phyloP scores from a whole-genome alignment of 345 rosid species.

The Brassica napus region DNA sequence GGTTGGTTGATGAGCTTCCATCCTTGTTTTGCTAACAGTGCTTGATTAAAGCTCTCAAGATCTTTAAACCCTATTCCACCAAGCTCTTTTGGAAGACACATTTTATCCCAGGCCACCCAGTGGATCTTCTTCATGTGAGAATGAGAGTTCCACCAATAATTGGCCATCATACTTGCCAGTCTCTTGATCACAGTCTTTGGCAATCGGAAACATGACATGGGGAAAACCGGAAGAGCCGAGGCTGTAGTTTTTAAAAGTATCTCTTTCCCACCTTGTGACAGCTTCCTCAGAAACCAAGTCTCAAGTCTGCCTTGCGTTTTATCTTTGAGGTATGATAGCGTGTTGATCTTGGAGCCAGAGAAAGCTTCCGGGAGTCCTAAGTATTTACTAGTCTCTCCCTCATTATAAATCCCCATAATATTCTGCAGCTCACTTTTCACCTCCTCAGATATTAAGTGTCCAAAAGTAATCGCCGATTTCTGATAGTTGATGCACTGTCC shows the following conservation, averaged over 20 bases:
- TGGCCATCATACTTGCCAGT: background rate
- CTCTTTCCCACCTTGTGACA: background rate
- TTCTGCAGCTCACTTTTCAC: background rate
- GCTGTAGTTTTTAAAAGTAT: background rate
- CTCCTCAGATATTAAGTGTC: background rate
- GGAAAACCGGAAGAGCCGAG: background rate
- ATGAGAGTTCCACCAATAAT: background rate
- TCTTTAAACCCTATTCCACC: background rate
- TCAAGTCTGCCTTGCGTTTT: background rate
- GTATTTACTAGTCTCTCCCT: background rate
- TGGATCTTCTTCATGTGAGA: background rate
- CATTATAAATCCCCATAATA: background rate
- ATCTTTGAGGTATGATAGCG: background rate
- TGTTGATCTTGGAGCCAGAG: background rate
- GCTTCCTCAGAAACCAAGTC: background rate
- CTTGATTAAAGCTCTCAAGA: background rate
- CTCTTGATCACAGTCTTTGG: background rate
- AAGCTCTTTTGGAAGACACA: background rate
- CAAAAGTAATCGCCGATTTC: background rate
- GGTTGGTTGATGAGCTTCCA: background rate
- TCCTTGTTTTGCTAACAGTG: background rate
- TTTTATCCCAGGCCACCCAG: background rate
- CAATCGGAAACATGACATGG: background rate
- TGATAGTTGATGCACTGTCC: too few species aligned
- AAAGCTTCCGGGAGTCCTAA: background rate